phyloP scores from a whole-genome alignment of 495 filamentous ascomycete species.

The Tetracladium marchalianum region DNA sequence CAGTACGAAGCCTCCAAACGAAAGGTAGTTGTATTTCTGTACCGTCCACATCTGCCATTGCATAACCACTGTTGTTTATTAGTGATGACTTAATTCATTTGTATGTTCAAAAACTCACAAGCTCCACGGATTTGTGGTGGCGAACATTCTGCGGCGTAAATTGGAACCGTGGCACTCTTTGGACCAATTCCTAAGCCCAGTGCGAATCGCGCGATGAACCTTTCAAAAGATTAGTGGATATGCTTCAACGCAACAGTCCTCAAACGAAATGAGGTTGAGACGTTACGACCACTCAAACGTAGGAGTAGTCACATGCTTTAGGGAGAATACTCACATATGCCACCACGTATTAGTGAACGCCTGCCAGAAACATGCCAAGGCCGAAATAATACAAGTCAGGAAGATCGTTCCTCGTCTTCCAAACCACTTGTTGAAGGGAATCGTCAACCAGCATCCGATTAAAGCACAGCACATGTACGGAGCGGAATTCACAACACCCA shows the following conservation, averaged over 20 bases:
- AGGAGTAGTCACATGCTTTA: too few relatives aligned
- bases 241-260: too few relatives aligned
- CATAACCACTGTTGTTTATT: slow-evolving; percentile 41
- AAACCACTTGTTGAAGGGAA: slow-evolving; percentile 67
- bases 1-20: background rate
- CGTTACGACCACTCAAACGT: too few relatives aligned
- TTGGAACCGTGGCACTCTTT: slow-evolving; percentile 68
- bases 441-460: slow-evolving; percentile 74
- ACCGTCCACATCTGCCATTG: slow-evolving; percentile 62
- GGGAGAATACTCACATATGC: slow-evolving; percentile 24
- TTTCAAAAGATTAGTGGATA: slow-evolving; percentile 9
- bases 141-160: slow-evolving; percentile 70
- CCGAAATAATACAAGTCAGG: slow-evolving; percentile 56
- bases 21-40: background rate
- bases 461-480: slow-evolving; percentile 75
- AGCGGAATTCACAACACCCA: slow-evolving; percentile 55
- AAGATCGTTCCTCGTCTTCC: slow-evolving; percentile 82
- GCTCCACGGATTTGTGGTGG: slow-evolving; percentile 68
- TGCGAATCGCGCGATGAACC: slow-evolving; percentile 62
- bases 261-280: too few relatives aligned
- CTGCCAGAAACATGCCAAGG: slow-evolving; percentile 67
- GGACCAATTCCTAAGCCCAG: slow-evolving; percentile 73
- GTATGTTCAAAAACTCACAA: background rate
- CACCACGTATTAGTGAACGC: slow-evolving; percentile 66
- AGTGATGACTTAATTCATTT: slow-evolving; percentile 24